phyloP scores from a whole-genome alignment of 176 grass and related monocot species.

The Aegilops longissima region DNA sequence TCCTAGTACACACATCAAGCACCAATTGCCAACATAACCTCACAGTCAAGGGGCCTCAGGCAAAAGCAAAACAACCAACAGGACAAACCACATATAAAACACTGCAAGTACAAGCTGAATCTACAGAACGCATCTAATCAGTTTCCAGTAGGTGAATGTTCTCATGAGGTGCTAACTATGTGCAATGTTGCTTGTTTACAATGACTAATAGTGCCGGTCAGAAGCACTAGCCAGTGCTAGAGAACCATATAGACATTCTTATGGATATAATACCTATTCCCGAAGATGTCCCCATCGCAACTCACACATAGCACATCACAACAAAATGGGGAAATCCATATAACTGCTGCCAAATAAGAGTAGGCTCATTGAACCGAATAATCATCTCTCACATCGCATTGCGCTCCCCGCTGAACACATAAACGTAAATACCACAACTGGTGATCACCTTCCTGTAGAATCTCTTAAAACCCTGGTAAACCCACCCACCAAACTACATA shows the following conservation, averaged over 20 bases:
- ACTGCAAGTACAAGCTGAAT: neutral
- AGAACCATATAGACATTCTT: neutral
- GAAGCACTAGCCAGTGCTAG: neutral
- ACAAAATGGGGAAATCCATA: neutral
- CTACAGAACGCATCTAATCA: neutral
- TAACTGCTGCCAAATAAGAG: neutral
- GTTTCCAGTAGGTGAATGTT: neutral
- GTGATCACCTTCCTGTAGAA: neutral
- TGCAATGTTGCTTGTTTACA: neutral
- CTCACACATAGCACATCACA: neutral
- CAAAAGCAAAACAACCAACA: neutral
- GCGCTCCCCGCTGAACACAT: neutral
- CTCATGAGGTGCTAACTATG: neutral
- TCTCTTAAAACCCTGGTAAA: conserved; percentile 34
- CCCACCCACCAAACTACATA: neutral
- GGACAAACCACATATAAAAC: neutral
- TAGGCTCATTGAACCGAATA: neutral
- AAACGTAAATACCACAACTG: neutral
- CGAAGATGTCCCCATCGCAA: neutral
- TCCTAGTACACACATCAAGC: neutral
- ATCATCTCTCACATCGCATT: neutral
- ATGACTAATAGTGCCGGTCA: neutral
- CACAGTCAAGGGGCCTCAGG: neutral
- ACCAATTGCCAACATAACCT: neutral
- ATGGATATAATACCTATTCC: neutral